Evolutionary conservation across 495 filamentous ascomycete genomes (phyloP).

Genomic region (Acidiella bohemica): DNA sequence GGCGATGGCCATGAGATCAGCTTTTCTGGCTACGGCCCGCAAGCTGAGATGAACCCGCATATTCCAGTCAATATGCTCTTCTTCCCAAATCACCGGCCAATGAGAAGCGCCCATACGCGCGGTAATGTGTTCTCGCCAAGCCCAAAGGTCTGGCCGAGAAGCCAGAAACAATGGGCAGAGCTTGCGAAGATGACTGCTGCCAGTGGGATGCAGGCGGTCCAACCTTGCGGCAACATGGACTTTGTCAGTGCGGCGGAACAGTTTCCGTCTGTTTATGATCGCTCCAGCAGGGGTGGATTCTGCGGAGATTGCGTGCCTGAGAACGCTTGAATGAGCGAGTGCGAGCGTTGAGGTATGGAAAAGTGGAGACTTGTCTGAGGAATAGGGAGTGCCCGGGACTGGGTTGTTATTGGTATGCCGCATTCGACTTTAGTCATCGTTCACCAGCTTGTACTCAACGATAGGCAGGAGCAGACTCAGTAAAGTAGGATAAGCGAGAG

Average conservation of each 20-base stretch:
- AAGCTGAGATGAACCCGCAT: slow-evolving; percentile 11
- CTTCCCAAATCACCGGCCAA: background rate
- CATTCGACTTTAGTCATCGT: too few species aligned
- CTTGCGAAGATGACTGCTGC: background rate
- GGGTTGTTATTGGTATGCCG: too few species aligned
- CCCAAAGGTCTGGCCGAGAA: slow-evolving; percentile 8
- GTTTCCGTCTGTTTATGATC: background rate
- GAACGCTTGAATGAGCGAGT: too few species aligned
- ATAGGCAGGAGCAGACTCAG: too few species aligned
- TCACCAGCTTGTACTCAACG: too few species aligned
- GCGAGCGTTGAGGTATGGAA: too few species aligned
- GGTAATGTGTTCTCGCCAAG: background rate
- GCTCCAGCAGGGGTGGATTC: too few species aligned
- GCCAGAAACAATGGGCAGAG: slow-evolving; percentile 11
- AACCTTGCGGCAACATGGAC: slow-evolving; percentile 10
- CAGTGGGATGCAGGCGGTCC: background rate
- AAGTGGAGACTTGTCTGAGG: too few species aligned
- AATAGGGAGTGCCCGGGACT: too few species aligned
- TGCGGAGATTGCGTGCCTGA: slow-evolving; percentile 2
- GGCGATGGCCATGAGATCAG: slow-evolving; percentile 19
- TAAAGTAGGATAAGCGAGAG: too few species aligned
- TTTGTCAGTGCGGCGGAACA: slow-evolving; percentile 1
- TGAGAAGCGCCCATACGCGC: background rate
- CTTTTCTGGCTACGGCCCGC: slow-evolving; percentile 16
- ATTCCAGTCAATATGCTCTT: slow-evolving; percentile 6